phyloP scores from a whole-genome alignment of 805 yeast species.

The Pichia nanzhaoensis region DNA sequence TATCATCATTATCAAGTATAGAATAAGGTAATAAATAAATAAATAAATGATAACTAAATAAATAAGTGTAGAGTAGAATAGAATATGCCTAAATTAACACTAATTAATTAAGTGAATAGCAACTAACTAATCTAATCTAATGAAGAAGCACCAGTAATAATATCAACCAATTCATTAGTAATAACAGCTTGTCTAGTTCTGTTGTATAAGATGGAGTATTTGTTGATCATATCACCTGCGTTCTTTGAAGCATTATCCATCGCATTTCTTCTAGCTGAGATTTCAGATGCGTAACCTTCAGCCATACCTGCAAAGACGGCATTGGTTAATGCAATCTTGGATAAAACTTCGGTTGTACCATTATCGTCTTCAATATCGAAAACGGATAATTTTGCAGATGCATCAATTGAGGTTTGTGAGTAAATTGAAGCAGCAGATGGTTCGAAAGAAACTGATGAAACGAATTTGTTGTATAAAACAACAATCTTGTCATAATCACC shows the following conservation, averaged over 20 bases:
- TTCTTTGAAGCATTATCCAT: slow-evolving; percentile 99
- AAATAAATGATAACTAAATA: slow-evolving; percentile 1
- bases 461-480: slow-evolving; percentile 81
- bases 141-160: slow-evolving; percentile 99
- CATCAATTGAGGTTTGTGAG: slow-evolving; percentile 64
- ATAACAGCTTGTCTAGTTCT: slow-evolving; percentile 99
- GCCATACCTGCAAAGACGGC: slow-evolving; percentile 86
- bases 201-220: slow-evolving; percentile 95
- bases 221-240: slow-evolving; percentile 97
- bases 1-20: neutral
- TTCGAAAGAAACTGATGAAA: slow-evolving; percentile 84
- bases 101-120: neutral
- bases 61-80: neutral
- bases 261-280: slow-evolving; percentile 98
- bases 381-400: slow-evolving; percentile 78
- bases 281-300: slow-evolving; percentile 97
- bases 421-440: slow-evolving; percentile 65
- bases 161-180: slow-evolving; percentile 98
- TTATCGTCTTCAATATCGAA: slow-evolving; percentile 73
- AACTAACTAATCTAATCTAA: slow-evolving; percentile 52
- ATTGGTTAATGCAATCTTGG: slow-evolving; percentile 89
- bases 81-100: neutral
- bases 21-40: slow-evolving; percentile 1
- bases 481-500: slow-evolving; percentile 72
- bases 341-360: slow-evolving; percentile 56